These are phyloP conservation scores for Manihot esculenta DNA, from an alignment of 441 rosid species.

Conservation along the genomic window DNA sequence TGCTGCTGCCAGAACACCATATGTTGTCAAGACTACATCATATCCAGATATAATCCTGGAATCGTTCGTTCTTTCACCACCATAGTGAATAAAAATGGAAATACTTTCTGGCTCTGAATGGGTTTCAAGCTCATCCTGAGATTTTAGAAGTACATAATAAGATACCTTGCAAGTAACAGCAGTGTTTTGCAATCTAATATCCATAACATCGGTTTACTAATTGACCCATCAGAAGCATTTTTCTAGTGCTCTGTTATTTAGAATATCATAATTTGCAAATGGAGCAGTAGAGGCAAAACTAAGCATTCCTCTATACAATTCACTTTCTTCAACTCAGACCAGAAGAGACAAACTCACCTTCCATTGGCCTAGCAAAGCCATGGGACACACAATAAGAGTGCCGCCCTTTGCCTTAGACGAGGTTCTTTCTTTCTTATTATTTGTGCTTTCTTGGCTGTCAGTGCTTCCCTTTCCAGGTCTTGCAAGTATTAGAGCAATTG, in stretches of 20 bases:
- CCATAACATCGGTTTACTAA: not conserved
- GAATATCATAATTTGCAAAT: not conserved
- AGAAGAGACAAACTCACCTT: conserved; percentile 39
- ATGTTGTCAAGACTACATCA: conserved; percentile 73
- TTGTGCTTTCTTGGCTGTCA: conserved; percentile 24
- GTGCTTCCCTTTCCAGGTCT: conserved; percentile 44
- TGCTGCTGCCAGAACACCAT: conserved; percentile 60
- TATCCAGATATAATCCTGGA: conserved; percentile 43
- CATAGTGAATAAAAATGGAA: conserved; percentile 60
- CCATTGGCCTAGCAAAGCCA: conserved; percentile 76
- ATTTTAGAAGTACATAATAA: conserved; percentile 10
- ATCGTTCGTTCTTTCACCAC: conserved; percentile 56
- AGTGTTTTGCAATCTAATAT: not conserved
- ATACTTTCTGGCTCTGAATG: conserved; percentile 50
- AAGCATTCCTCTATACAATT: not conserved
- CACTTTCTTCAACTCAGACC: not conserved
- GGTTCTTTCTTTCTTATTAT: conserved; percentile 24
- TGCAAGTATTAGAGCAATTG: conserved; percentile 66
- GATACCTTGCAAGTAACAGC: not conserved
- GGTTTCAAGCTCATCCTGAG: conserved; percentile 71
- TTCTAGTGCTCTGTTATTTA: not conserved
- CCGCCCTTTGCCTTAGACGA: conserved; percentile 50
- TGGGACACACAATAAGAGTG: conserved; percentile 74
- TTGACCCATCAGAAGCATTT: conserved; percentile 1
- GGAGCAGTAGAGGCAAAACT: not conserved